Base-by-base conservation (phyloP, 139 green algal genomes). In the Chlorella sp. region DNA sequence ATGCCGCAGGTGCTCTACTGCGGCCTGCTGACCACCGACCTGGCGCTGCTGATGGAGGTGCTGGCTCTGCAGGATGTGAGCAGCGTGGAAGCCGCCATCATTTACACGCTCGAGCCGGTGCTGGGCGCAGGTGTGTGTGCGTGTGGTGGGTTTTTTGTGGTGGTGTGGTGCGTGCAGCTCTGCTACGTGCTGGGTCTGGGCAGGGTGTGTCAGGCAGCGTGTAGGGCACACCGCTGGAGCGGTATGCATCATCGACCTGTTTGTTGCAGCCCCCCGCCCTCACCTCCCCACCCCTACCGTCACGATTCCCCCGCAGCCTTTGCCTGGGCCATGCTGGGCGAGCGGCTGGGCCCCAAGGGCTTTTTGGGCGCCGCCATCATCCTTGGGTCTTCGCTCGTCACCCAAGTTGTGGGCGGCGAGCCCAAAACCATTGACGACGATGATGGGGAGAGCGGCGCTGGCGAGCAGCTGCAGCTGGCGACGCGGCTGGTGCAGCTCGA, bases 51-150 rank as follows among this genome's bases (percentile, higher is more conserved):
- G 54, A 91, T 95, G 75, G 93, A 96, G 89, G 30, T 93, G 26
- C 68, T 94, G n/a, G 93, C 93, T n/a, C 87, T 96, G 51, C 86
- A 94, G 30, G 77, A 90, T 78, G 92, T 96, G 28, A 84, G 85
- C 0, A 89, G 82, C 1, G 92, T 89, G 22, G 93, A 96, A 38
- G 92, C 90, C 24, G 91, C 92, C 17, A 90, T 96, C 46, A 88
- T 95, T 60, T 96, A 96, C 81, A 92, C 92, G 0, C 36, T 94
- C 62, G 93, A 96, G 85, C 93, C 93, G 3, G 85, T 94, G 28
- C 76, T 93, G 75, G 92, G 90, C 34, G 92, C 90, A 60, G 51
- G 51, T 60, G 13, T 26, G 51, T 60, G n/a, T n/a, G n/a, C n/a
- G n/a, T n/a, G n/a, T n/a, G n/a, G n/a, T n/a, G n/a, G n/a, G n/a